Evolutionary conservation across 2,329 filamentous ascomycete species (phyloP), one percentile per base, ranked within the genome.

Genomic region (Exophiala sp.): DNA sequence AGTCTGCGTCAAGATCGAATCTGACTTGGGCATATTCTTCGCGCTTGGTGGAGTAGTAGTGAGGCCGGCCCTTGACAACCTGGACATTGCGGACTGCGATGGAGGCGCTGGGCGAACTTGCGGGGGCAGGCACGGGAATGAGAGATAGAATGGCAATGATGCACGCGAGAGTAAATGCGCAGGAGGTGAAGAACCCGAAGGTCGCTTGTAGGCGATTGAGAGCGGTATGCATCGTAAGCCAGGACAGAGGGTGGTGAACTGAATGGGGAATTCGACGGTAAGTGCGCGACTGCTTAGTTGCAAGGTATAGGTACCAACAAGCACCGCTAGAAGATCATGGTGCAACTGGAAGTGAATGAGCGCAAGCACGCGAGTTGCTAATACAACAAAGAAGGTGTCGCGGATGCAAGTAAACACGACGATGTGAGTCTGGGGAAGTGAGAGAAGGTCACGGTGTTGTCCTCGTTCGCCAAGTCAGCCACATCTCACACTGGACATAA

Each of bases 121-220:
- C 77, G 58, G 88, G 84, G 2, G 84, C 60, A 11, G 63, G 64
- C 13, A 80, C 52, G 75, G 74, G 62, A 84, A 70, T 62, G 7
- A 74, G 43, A 32, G 88, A 90, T 43, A 85, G 73, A 43, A 85
- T 72, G 41, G 91, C 90, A 61, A 96, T 87, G 51, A 94, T 72
- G 47, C 78, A 80, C 45, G 82, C 90, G 47, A 96, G 79, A 50
- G 80, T 80, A 65, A 95, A 93, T 50, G 86, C 85, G 57, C 96
- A 89, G 21, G 89, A 94, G 14, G 93, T 97, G 77, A 97, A 96
- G 81, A 95, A 96, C 69, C 93, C 89, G 68, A 98, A 98, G 68
- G 89, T 84, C 72, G 88, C 91, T 71, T 98, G 93, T 60, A 85
- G 70, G 60, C 93, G 87, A 56, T 86, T 88, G 42, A 95, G 71